phyloP scores from a whole-genome alignment of 176 grass and related monocot species.

The Eleusine coracana region DNA sequence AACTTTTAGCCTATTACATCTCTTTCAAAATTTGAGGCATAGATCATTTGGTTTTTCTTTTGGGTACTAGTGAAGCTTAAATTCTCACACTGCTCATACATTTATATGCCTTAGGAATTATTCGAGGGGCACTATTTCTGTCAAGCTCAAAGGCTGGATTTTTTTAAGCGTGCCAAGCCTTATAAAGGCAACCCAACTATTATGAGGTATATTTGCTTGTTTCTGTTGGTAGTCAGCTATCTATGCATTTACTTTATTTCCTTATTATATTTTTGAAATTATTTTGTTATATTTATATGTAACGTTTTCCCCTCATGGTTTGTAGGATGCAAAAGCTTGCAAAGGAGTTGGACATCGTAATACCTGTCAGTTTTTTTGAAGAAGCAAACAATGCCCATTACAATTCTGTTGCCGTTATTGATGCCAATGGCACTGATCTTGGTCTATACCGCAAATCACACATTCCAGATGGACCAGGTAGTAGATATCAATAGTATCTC shows the following conservation, averaged over 20 bases:
- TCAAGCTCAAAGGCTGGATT: slow-evolving; percentile 92
- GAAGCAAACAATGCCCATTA: slow-evolving; percentile 98
- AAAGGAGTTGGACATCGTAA: slow-evolving; percentile 87
- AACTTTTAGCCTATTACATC: background rate
- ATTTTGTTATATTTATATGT: background rate
- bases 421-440: slow-evolving; percentile 92
- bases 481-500: background rate
- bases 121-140: slow-evolving; percentile 99
- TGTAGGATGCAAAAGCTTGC: slow-evolving; percentile 87
- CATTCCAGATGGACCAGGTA: slow-evolving; percentile 95
- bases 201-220: slow-evolving; percentile 57
- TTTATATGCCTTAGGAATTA: slow-evolving; percentile 61
- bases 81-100: background rate
- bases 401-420: slow-evolving; percentile 89
- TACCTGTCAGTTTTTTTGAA: slow-evolving; percentile 95
- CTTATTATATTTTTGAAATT: background rate
- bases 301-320: background rate
- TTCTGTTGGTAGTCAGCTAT: background rate
- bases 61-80: background rate
- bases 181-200: slow-evolving; percentile 92
- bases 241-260: background rate
- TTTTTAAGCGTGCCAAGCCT: slow-evolving; percentile 81
- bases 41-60: slow-evolving; percentile 3
- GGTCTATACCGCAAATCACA: slow-evolving; percentile 96
- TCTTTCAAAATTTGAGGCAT: slow-evolving; percentile 14